Evolutionary conservation across 2,329 filamentous ascomycete species (phyloP), one percentile per base, ranked within the genome.

Genomic region (Fusarium udum): DNA sequence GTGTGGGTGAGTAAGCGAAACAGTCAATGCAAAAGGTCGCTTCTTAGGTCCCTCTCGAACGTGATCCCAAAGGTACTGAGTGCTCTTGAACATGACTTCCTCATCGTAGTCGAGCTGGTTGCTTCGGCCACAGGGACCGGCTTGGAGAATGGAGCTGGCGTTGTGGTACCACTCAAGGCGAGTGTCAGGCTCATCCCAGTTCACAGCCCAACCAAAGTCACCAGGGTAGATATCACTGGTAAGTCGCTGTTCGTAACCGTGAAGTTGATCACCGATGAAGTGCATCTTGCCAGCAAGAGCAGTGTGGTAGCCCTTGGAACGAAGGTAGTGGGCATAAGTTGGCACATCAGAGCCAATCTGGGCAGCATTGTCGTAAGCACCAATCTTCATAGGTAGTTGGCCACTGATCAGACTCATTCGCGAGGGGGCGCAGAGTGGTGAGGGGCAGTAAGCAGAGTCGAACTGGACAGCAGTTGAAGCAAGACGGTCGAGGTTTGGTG

Each of bases 21-120:
- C 92, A 39, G 95, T 98, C 85, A 98, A 84, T 78, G 91, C 93
- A 82, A 98, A 98, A 2, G 95, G 95, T 49, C 92, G 89, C 75
- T 90, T 88, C 61, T 88, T 86, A 1, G 89, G 90, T 15, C 93
- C 92, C 80, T 94, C 89, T n/a, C 95, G 92, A 42, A 96, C 93
- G 79, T 97, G 92, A 82, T 97, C 93, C 83, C 95, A 97, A 56
- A 98, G 86, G 80, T 95, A 98, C 82, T 97, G 95, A 46, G 91
- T 93, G 57, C 93, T 93, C 83, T 92, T 93, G 85, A 93, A 95
- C 91, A 98, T 95, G 81, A 97, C 94, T 83, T 98, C 95, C 84
- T 97, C 95, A 78, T 98, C 95, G 78, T 95, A 98, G 81, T 98
- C 95, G 59, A 98, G 88, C 86, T 98, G 95, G 84, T 98, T 98